A percentile compares a stretch with the other conserved stretches of the same genome.
These are phyloP conservation scores for Blastobotrys arbuscula DNA, from an alignment of 1,139 yeast species.

Conservation along the genomic window DNA sequence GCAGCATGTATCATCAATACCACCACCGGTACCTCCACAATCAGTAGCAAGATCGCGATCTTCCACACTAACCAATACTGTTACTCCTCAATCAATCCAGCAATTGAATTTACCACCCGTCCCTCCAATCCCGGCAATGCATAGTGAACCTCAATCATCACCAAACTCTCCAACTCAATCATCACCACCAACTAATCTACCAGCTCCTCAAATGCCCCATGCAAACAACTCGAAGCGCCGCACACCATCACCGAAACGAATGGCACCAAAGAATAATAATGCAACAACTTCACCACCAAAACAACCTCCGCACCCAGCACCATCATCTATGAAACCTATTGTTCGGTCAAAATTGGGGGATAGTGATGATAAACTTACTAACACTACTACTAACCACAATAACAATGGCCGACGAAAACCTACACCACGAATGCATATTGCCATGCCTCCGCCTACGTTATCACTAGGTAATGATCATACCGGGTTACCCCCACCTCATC, in stretches of 20 bases:
- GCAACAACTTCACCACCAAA: neutral
- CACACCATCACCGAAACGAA: constrained; percentile 19
- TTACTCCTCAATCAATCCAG: constrained; percentile 5
- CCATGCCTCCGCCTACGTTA: constrained; percentile 28
- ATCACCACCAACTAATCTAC: constrained; percentile 9
- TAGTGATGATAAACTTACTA: constrained; percentile 5
- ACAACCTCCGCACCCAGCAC: constrained; percentile 2
- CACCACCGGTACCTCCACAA: constrained; percentile 15
- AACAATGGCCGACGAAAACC: neutral
- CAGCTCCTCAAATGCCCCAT: constrained; percentile 14
- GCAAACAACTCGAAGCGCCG: constrained; percentile 11
- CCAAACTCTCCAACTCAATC: neutral
- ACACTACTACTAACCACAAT: neutral
- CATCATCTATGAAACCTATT: constrained; percentile 9
- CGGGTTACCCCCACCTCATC: neutral
- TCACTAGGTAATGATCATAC: neutral
- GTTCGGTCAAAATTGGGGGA: constrained; percentile 7
- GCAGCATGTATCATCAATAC: too few species aligned
- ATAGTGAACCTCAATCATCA: neutral
- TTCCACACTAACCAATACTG: constrained; percentile 12
- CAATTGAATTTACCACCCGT: neutral
- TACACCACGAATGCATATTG: constrained; percentile 20
- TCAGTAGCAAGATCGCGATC: constrained; percentile 18
- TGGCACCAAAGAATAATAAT: constrained; percentile 13
- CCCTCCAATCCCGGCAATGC: neutral